Conservation (phyloP, 2,329 filamentous ascomycete genomes). For the Corynespora cassiicola region DNA sequence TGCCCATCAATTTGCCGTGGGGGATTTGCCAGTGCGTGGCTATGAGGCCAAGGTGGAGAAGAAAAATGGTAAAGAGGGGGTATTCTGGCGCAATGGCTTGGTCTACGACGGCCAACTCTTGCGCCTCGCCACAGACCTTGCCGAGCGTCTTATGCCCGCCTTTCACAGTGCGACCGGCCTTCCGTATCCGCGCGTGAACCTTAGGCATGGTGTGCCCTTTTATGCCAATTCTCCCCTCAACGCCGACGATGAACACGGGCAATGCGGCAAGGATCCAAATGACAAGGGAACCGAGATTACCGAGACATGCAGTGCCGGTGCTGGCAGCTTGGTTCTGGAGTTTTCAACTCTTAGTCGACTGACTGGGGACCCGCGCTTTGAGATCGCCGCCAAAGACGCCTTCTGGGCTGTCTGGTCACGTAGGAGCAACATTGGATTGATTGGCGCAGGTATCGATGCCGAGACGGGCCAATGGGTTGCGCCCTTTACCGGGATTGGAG, state of each 20-base stretch:
- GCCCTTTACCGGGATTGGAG: constrained; percentile 90
- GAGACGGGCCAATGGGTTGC: constrained; percentile 90
- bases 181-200: constrained; percentile 92
- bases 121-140: constrained; percentile 86
- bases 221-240: constrained; percentile 87
- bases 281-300: constrained; percentile 73
- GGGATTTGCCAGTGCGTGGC: constrained; percentile 83
- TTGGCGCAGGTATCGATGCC: constrained; percentile 91
- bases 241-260: constrained; percentile 56
- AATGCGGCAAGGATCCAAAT: constrained; percentile 54
- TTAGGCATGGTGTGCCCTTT: constrained; percentile 89
- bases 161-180: constrained; percentile 92
- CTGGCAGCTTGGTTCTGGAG: constrained; percentile 93
- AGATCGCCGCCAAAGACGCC: constrained; percentile 85
- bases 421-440: constrained; percentile 82
- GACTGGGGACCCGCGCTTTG: constrained; percentile 86
- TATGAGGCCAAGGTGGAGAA: constrained; percentile 64
- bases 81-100: constrained; percentile 78
- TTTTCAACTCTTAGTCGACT: constrained; percentile 90
- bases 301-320: constrained; percentile 95
- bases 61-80: constrained; percentile 50
- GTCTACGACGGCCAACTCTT: constrained; percentile 89
- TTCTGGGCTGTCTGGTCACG: constrained; percentile 98
- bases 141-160: constrained; percentile 82
- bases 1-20: constrained; percentile 90